Evolutionary conservation across 2,329 filamentous ascomycete species (phyloP).

Genomic region (Parafenestella ontariensis): DNA sequence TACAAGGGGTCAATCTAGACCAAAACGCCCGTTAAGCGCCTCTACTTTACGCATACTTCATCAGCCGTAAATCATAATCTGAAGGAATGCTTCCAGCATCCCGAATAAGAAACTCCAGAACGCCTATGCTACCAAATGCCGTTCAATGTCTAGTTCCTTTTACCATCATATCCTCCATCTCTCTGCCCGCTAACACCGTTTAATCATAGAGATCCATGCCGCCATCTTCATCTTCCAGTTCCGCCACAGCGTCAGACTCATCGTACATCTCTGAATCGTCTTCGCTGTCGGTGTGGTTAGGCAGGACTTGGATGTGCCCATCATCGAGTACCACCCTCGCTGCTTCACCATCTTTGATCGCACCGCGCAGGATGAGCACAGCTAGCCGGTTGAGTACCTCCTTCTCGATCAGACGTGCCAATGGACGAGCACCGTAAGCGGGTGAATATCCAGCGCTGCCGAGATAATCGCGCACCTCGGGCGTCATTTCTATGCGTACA

Average conservation of each 20-base stretch:
- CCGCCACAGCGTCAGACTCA: conserved; percentile 76
- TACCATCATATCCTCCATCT: background rate
- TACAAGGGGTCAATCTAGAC: conserved; percentile 8
- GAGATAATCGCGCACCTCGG: conserved; percentile 91
- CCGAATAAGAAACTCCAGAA: conserved; percentile 7
- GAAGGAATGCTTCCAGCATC: conserved; percentile 4
- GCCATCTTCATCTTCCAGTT: conserved; percentile 62
- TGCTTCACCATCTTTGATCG: conserved; percentile 82
- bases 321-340: conserved; percentile 81
- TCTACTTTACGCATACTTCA: conserved; percentile 3
- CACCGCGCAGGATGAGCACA: conserved; percentile 85
- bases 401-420: conserved; percentile 91
- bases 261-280: conserved; percentile 78
- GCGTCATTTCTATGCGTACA: conserved; percentile 79
- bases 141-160: background rate
- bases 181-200: conserved; percentile 44
- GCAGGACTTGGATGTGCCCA: conserved; percentile 78
- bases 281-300: conserved; percentile 78
- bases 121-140: conserved; percentile 17
- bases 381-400: conserved; percentile 94
- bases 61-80: conserved; percentile 13
- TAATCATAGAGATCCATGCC: conserved; percentile 72
- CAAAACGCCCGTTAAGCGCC: conserved; percentile 4
- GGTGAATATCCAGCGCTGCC: conserved; percentile 92
- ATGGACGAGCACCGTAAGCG: conserved; percentile 88